Base-by-base conservation (phyloP, 1,284 basidiomycete genomes). In the Cutaneotrichosporon cavernicola region DNA sequence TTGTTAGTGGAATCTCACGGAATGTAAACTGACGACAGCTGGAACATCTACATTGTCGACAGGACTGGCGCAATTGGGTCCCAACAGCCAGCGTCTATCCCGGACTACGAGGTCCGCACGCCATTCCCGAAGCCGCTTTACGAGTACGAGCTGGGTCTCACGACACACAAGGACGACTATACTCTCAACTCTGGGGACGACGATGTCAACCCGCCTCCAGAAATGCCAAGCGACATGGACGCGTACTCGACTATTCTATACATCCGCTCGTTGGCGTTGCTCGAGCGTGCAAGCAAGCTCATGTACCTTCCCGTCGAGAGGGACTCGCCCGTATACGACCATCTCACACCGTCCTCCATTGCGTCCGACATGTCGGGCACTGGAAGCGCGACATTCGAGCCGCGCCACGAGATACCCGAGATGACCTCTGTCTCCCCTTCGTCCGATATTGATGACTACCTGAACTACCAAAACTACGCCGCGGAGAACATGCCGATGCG, bases 121-220 rank as follows among this genome's bases (percentile, higher is more conserved):
- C 76, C 76, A 0, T 77, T 65, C 62, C 75, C 77, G 4, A 68
- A 70, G 55, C 73, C 75, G 6, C 53, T 79, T 32, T 61, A 71
- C 59, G 77, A 79, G 59, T 79, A 76, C 56, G 75, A 76, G 56
- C 64, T 77, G 51, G 74, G 75, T 30, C 60, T 75, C 10, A 71
- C 75, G 4, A 66, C 68, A 0, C 51, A 61, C 32, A 61, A 63
- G 30, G 76, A 78, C 63, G 73, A 78, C 55, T 51, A 68, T 6
- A 66, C 66, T 10, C 63, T 76, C 31, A 36, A 59, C 1, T 64
- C 67, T 2, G 53, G 72, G 16, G 74, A 66, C 62, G 63, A 65
- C 40, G 52, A 56, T 32, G 40, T 8, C 3, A 31, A n/a, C 32
- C 68, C 58, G 8, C 60, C 38, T 22, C 64, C 34, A 11, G 32